These are phyloP conservation scores for Rhodomyrtus tomentosa DNA, from an alignment of 345 rosid species.

Conservation along the genomic window DNA sequence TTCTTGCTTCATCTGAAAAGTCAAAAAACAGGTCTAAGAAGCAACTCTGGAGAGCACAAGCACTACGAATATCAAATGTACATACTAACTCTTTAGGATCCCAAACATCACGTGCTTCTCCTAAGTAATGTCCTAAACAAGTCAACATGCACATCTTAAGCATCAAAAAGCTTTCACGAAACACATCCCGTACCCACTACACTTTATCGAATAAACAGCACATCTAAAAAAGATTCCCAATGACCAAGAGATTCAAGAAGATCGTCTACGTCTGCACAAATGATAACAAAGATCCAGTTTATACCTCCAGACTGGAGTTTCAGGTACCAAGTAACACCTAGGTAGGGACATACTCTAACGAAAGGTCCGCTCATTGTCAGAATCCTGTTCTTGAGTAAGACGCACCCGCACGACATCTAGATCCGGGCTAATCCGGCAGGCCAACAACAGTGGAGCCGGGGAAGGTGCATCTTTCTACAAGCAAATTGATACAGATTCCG, in stretches of 20 bases:
- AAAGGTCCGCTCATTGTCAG: not conserved
- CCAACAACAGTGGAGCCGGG: not conserved
- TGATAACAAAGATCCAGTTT: not conserved
- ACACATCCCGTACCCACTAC: not conserved
- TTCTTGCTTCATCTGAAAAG: slow-evolving; percentile 7
- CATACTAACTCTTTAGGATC: not conserved
- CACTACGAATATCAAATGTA: not conserved
- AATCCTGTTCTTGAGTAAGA: not conserved
- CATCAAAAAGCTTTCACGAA: not conserved
- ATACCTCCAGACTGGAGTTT: not conserved
- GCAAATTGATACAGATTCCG: not conserved
- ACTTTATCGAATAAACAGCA: not conserved
- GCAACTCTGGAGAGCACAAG: not conserved
- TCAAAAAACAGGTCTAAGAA: not conserved
- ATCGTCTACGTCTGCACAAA: not conserved
- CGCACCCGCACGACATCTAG: not conserved
- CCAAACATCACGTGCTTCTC: not conserved
- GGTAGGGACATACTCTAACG: not conserved
- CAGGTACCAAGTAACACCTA: not conserved
- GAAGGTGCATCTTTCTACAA: not conserved
- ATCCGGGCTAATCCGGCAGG: not conserved
- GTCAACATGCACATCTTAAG: not conserved
- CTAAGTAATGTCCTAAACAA: not conserved
- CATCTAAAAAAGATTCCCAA: not conserved
- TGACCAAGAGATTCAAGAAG: not conserved